A percentile compares a stretch with the other conserved stretches of the same genome.
phyloP scores from a whole-genome alignment of 148 eudicot genomes.

The Hydrangea macrophylla region DNA sequence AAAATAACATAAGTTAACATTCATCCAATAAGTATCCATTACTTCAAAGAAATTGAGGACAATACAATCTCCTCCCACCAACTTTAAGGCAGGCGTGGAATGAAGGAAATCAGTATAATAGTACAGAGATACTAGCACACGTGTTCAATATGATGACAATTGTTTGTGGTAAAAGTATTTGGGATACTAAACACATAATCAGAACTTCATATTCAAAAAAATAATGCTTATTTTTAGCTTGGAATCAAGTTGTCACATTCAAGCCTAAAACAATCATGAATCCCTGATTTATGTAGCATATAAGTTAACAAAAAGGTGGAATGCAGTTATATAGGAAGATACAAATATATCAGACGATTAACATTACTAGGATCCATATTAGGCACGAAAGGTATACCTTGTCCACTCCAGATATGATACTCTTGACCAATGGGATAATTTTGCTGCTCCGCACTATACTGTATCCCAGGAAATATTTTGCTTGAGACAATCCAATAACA shows the following conservation, averaged over 20 bases:
- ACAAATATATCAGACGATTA: not conserved
- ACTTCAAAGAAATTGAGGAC: not conserved
- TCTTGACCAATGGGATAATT: slow-evolving; percentile 76
- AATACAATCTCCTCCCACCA: no score
- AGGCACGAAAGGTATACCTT: slow-evolving; percentile 45
- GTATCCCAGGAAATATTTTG: slow-evolving; percentile 94
- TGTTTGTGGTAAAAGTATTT: not conserved
- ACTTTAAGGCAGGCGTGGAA: no score
- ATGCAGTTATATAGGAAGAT: not conserved
- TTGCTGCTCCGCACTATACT: slow-evolving; percentile 68
- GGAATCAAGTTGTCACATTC: not conserved
- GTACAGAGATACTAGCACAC: not conserved
- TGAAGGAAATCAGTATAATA: not conserved
- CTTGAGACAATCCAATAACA: slow-evolving; percentile 94
- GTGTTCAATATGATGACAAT: not conserved
- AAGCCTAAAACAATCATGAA: not conserved
- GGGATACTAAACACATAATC: not conserved
- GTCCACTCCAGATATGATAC: slow-evolving; percentile 74
- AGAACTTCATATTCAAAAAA: no score
- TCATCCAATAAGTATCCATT: not conserved
- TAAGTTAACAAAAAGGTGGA: not conserved
- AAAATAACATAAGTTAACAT: not conserved
- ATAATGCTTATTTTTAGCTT: not conserved
- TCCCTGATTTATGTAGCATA: not conserved
- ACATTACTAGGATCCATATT: slow-evolving; percentile 1